Conservation (phyloP, 257 asterid genomes). For the Solanum tacnaense region DNA sequence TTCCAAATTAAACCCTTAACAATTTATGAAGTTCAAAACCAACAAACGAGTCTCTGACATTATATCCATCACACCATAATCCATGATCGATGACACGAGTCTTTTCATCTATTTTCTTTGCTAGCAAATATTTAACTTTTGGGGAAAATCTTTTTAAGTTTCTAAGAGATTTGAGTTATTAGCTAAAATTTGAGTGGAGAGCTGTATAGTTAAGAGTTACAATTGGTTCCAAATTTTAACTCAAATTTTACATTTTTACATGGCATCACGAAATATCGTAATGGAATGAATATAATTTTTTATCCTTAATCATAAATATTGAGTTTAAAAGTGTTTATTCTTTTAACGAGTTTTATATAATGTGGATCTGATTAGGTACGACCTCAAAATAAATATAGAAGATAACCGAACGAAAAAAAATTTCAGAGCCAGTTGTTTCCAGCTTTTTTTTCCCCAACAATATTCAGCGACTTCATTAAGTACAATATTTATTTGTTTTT, state of each 20-base stretch:
- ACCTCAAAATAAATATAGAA: not conserved
- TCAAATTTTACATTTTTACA: not conserved
- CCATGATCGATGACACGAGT: not conserved
- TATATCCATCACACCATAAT: not conserved
- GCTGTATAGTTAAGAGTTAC: not conserved
- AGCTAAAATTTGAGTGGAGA: not conserved
- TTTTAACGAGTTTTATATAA: not conserved
- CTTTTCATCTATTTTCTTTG: not conserved
- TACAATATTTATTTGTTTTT: not conserved
- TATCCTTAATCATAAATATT: not conserved
- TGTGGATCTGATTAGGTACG: accelerated
- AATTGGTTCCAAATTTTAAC: not conserved
- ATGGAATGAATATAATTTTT: not conserved
- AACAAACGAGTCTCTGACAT: not conserved
- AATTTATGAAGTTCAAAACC: no score
- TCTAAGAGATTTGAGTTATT: not conserved
- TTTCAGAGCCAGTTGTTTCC: not conserved
- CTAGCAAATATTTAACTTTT: not conserved
- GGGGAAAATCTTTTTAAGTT: not conserved
- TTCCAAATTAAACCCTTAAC: no score
- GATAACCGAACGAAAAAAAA: not conserved
- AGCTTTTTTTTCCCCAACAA: not conserved
- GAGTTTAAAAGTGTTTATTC: accelerated
- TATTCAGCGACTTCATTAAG: not conserved
- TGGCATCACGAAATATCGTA: not conserved